Evolutionary conservation across 257 asterid genomes (phyloP), one percentile per base, ranked within the genome.

Genomic region (Solanum okadae): DNA sequence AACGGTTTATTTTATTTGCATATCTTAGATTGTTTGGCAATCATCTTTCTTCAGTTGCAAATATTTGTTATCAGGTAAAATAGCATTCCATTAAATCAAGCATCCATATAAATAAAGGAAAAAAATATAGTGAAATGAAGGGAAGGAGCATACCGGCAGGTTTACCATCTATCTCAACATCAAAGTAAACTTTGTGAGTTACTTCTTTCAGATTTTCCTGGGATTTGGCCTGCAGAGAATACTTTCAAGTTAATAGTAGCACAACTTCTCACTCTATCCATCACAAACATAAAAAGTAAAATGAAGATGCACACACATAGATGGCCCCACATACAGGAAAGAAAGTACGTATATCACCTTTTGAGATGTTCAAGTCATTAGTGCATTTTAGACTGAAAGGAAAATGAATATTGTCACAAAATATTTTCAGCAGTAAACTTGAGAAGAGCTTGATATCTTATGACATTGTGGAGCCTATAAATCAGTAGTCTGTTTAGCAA

Each of bases 141-240:
- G 86, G 10, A 37, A 84, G 86, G 88, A 70, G 65, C 90, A 87
- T 94, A 95, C 99, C 98, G 29, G 97, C 95, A 18, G 94, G 94
- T 90, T 94, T 95, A 72, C 98, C 98, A 88, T 93, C 96, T 89
- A 96, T 95, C 92, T 95, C 98, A 44, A 96, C 75, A 86, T 96
- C 99, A 86, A 95, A 96, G 91, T 65, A 96, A 31, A 95, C 98
- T 75, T 95, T 94, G 82, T 93, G 93, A 11, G 99, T 95, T 70
- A 96, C 94, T 91, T 94, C 98, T 87, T 93, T 94, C 88, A 95
- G 90, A 86, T 92, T 91, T 87, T 93, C 94, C 90, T 93, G 91
- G 8, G 94, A 91, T 90, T 95, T 95, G 35, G 99, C 98, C 99
- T 95, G 95, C 91, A 87, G 46, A 79, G 49, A 14, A 73, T 71